These are phyloP conservation scores for Danielia oregonensis DNA, from an alignment of 805 yeast genomes.

Conservation along the genomic window DNA sequence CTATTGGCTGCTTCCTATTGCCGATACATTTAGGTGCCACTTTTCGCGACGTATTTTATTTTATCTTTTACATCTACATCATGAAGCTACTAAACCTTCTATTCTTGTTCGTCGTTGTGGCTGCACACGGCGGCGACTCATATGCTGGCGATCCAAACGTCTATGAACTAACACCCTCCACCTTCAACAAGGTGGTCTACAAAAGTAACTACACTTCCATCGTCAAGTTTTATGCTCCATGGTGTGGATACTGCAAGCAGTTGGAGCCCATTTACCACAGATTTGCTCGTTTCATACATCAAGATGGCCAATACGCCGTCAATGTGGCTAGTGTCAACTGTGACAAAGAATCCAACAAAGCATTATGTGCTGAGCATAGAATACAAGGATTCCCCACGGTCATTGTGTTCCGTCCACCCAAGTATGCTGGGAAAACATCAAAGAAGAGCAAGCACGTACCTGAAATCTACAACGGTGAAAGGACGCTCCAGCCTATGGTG, in stretches of 20 bases:
- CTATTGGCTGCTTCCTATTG: too few relatives aligned
- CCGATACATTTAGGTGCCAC: too few relatives aligned
- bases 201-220: constrained; percentile 73
- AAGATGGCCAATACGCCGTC: constrained; percentile 43
- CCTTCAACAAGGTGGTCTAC: constrained; percentile 64
- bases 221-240: constrained; percentile 92
- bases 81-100: background rate
- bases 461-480: constrained; percentile 60
- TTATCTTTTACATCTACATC: background rate
- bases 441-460: constrained; percentile 38
- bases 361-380: constrained; percentile 60
- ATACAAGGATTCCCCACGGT: constrained; percentile 84
- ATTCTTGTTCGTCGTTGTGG: constrained; percentile 5
- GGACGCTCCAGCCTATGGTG: constrained; percentile 52
- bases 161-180: constrained; percentile 51
- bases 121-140: constrained; percentile 23
- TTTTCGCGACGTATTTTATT: too few relatives aligned
- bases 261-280: constrained; percentile 62
- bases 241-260: constrained; percentile 94
- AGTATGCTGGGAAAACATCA: constrained; percentile 31
- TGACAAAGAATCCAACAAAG: constrained; percentile 64
- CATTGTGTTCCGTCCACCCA: constrained; percentile 79
- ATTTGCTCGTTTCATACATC: constrained; percentile 57
- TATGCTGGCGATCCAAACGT: constrained; percentile 44
- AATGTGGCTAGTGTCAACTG: constrained; percentile 85